Percentiles rank a stretch among this genome's conserved stretches.
These are phyloP conservation scores for Agarophyton chilense DNA, from an alignment of 23 red algal species.

Conservation along the genomic window DNA sequence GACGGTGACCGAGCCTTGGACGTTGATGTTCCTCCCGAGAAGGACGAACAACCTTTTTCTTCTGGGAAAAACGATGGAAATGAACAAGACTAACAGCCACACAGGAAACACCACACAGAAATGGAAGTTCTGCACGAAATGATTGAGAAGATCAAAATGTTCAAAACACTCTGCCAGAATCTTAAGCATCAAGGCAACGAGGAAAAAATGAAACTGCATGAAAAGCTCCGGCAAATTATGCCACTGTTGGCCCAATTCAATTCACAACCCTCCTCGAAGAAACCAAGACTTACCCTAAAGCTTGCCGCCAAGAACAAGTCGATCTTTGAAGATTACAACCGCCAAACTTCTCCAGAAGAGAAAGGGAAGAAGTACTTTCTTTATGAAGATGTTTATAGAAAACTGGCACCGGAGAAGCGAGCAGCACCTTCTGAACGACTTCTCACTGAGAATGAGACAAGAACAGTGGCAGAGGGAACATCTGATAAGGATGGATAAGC, in stretches of 20 bases:
- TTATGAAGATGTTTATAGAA: conserved; percentile 58
- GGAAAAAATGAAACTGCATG: conserved; percentile 43
- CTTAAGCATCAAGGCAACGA: conserved; percentile 46
- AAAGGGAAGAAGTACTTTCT: not conserved
- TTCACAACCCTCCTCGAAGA: not conserved
- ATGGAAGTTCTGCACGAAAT: conserved; percentile 73
- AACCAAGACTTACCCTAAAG: not conserved
- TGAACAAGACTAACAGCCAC: not conserved
- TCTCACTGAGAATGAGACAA: conserved; percentile 59
- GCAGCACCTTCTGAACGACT: conserved; percentile 55
- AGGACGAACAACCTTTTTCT: conserved; percentile 4
- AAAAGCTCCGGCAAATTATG: conserved; percentile 44
- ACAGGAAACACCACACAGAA: not conserved
- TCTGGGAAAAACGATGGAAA: not conserved
- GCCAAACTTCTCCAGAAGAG: too few species aligned
- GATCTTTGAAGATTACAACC: conserved; percentile 20
- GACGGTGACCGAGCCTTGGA: not conserved
- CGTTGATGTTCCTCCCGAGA: not conserved
- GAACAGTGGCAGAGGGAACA: conserved; percentile 44
- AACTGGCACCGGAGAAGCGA: conserved; percentile 57
- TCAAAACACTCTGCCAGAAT: conserved; percentile 61
- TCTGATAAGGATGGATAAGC: conserved; percentile 36
- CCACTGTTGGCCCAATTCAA: conserved; percentile 10
- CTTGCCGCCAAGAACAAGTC: not conserved
- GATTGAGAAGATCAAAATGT: conserved; percentile 71